phyloP scores from a whole-genome alignment of 352 stramenopile genomes.

The Phytophthora sp. region DNA sequence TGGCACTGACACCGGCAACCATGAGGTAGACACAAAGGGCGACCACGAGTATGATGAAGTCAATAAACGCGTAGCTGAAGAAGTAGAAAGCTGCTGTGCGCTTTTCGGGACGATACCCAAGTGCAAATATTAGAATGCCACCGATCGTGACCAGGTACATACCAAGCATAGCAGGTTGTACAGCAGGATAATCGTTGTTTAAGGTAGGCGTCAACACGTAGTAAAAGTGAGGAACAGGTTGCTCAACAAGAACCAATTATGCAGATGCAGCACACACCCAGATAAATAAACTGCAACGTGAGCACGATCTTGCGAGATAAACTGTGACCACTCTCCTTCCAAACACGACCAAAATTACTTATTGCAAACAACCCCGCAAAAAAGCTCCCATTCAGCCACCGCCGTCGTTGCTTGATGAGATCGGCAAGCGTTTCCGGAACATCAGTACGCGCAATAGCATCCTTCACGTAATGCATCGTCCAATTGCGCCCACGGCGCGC shows the following conservation, averaged over 20 bases:
- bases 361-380: constrained; percentile 67
- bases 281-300: constrained; percentile 48
- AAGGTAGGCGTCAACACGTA: constrained; percentile 49
- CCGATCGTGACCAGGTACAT: constrained; percentile 46
- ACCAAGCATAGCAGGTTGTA: constrained; percentile 41
- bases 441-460: constrained; percentile 53
- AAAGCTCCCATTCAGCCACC: constrained; percentile 71
- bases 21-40: constrained; percentile 51
- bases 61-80: constrained; percentile 50
- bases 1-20: constrained; percentile 25
- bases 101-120: constrained; percentile 52
- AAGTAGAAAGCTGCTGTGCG: constrained; percentile 53
- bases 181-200: constrained; percentile 27
- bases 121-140: constrained; percentile 49
- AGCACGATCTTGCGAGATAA: constrained; percentile 46
- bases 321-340: constrained; percentile 47
- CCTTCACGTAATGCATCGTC: constrained; percentile 63
- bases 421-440: constrained; percentile 57
- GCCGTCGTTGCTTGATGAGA: constrained; percentile 65
- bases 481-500: constrained; percentile 43
- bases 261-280: constrained; percentile 43
- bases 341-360: constrained; percentile 60
- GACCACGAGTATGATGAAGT: constrained; percentile 56
- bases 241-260: constrained; percentile 53
- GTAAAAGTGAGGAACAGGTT: constrained; percentile 64